Base-by-base conservation (phyloP, 176 grass and related monocot species). In the Zoysia japonica region DNA sequence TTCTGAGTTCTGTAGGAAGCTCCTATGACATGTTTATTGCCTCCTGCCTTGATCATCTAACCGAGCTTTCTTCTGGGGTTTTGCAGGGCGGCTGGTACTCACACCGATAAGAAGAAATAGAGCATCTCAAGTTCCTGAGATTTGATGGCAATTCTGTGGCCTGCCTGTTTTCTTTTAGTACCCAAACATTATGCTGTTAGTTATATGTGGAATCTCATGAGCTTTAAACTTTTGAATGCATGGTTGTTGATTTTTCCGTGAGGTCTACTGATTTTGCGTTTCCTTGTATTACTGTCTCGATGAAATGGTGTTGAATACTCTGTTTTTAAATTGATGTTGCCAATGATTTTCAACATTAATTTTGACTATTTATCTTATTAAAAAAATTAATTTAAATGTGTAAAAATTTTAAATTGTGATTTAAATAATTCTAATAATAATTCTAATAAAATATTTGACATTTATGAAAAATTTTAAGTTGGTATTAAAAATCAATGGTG, bases 41-140 rank as follows among this genome's bases (percentile, higher is more conserved):
- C 28, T 28, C 28, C 28, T 28, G 28, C 28, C 28, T 28, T 20
- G 11, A 20, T 47, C 28, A 49, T 5, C 41, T 44, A 57, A 57
- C 11, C 12, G 3, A 36, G 43, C 12, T 39, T 36, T 74, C 9
- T 63, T n/a, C 51, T 0, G 4, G 7, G 3, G 35, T 0, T 57
- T 57, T 82, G 35, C 72, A 89, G 87, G 19, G 81, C 87, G 14
- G 87, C 71, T 53, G 87, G 82, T 28, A 68, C 62, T 61, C 80
- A 82, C 80, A 84, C 87, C 0, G 87, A 89, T 1, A 89, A 89
- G 82, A 89, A 89, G 82, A 89, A 89, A 46, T 89, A 89, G 82
- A 89, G 67, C 19, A 67, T 82, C 52, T 71, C 51, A n/a, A 28
- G 66, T 39, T 44, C 60, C 2, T 28, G 28, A 66, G 72, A 28